Percentiles rank a stretch among this genome's conserved stretches.
These are phyloP conservation scores for Colletotrichum siamense DNA, from an alignment of 2,329 filamentous ascomycete species.

Conservation along the genomic window DNA sequence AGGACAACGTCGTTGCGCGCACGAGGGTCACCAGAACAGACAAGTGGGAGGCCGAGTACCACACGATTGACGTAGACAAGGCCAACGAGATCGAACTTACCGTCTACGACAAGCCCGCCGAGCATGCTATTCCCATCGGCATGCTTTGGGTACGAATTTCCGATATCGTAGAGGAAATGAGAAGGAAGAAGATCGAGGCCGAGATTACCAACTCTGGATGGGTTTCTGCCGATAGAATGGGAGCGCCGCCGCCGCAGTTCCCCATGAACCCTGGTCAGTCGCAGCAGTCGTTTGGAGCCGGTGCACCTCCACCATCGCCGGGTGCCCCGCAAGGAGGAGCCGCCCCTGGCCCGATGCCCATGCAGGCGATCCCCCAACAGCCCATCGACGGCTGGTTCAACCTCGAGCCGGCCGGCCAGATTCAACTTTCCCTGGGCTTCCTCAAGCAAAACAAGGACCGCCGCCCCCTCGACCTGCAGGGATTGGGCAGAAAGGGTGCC, in stretches of 20 bases:
- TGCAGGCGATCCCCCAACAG: conserved; percentile 57
- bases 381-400: conserved; percentile 96
- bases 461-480: conserved; percentile 83
- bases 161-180: conserved; percentile 96
- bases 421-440: conserved; percentile 91
- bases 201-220: conserved; percentile 94
- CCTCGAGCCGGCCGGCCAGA: conserved; percentile 89
- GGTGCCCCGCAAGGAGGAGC: conserved; percentile 38
- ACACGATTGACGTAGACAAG: conserved; percentile 95
- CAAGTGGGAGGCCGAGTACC: conserved; percentile 88
- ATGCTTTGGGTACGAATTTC: conserved; percentile 97
- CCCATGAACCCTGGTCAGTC: conserved; percentile 57
- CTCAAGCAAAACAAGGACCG: conserved; percentile 88
- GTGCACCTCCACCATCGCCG: conserved; percentile 44
- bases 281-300: conserved; percentile 46
- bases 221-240: conserved; percentile 98
- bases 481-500: conserved; percentile 92
- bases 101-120: conserved; percentile 93
- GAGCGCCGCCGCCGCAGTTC: conserved; percentile 64
- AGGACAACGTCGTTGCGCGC: conserved; percentile 88
- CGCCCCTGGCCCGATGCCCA: conserved; percentile 31
- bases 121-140: conserved; percentile 90
- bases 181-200: conserved; percentile 94
- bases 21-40: conserved; percentile 87
- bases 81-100: conserved; percentile 98